These are phyloP conservation scores for Pontederia paniculata DNA, from an alignment of 176 grass and related monocot genomes.

Conservation along the genomic window DNA sequence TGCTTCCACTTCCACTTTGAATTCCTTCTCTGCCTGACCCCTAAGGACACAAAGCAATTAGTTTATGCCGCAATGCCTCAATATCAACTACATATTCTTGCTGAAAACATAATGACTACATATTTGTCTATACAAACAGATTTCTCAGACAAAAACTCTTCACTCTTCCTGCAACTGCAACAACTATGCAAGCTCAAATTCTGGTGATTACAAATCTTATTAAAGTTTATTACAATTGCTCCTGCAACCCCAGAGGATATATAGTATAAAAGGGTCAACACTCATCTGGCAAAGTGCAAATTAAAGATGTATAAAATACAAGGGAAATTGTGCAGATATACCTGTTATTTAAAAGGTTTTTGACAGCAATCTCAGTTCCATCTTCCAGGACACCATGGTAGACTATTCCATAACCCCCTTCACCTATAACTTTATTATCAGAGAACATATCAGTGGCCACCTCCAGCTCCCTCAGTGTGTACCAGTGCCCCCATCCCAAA, in stretches of 20 bases:
- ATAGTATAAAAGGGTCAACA: neutral
- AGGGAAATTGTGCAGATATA: no score
- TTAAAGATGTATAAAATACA: no score
- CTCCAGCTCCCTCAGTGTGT: constrained; percentile 89
- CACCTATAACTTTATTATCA: constrained; percentile 82
- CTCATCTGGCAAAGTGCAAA: constrained; percentile 4
- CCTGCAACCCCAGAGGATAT: no score
- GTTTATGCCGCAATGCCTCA: no score
- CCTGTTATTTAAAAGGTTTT: constrained; percentile 94
- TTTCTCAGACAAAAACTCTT: no score
- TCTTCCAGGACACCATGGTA: constrained; percentile 82
- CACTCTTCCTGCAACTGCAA: no score
- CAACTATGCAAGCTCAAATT: no score
- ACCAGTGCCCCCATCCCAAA: constrained; percentile 92
- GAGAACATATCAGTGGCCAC: constrained; percentile 70
- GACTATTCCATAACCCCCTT: constrained; percentile 92
- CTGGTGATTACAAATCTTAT: no score
- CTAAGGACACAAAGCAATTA: constrained; percentile 32
- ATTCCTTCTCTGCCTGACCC: constrained; percentile 95
- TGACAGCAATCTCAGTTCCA: constrained; percentile 71
- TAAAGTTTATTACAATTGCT: no score
- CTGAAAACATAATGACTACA: no score
- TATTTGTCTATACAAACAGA: no score
- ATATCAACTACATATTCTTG: no score
- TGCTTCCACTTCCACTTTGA: constrained; percentile 96